Percentiles rank a stretch among this genome's conserved stretches.
phyloP scores from a whole-genome alignment of 2,329 filamentous ascomycete species.

The Botryotinia calthae region DNA sequence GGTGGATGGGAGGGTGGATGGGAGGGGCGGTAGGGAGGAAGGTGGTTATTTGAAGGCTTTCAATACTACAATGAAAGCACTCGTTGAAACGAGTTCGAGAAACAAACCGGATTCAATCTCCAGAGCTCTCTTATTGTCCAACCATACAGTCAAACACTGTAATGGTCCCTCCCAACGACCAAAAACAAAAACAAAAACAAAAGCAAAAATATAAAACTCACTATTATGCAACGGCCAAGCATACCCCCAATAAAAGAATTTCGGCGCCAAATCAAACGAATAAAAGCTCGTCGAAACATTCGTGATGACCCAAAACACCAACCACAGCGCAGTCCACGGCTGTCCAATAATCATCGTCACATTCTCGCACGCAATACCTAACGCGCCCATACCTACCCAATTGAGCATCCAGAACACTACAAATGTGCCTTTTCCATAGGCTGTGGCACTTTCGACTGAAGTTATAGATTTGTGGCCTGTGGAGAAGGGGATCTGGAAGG shows the following conservation, averaged over 20 bases:
- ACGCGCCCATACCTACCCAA: conserved; percentile 59
- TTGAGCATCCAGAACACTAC: conserved; percentile 63
- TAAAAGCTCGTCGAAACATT: conserved; percentile 63
- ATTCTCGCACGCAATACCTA: conserved; percentile 64
- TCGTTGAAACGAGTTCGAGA: no score
- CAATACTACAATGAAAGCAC: no score
- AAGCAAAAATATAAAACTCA: conserved; percentile 34
- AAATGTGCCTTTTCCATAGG: conserved; percentile 58
- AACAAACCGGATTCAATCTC: no score
- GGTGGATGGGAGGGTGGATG: no score
- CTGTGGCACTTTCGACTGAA: conserved; percentile 45
- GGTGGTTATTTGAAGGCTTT: no score
- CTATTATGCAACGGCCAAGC: conserved; percentile 62
- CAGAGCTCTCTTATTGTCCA: no score
- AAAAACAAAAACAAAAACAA: background rate
- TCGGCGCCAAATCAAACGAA: conserved; percentile 54
- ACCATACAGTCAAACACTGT: background rate
- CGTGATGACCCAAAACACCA: conserved; percentile 44
- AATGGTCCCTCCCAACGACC: background rate
- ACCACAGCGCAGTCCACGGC: conserved; percentile 39
- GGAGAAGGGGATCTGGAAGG: conserved; percentile 62
- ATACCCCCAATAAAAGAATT: conserved; percentile 61
- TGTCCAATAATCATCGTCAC: conserved; percentile 61
- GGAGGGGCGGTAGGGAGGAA: no score
- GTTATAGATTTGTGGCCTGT: conserved; percentile 47